Base-by-base conservation (phyloP, 2,329 filamentous ascomycete species). In the Colletotrichum tofieldiae region DNA sequence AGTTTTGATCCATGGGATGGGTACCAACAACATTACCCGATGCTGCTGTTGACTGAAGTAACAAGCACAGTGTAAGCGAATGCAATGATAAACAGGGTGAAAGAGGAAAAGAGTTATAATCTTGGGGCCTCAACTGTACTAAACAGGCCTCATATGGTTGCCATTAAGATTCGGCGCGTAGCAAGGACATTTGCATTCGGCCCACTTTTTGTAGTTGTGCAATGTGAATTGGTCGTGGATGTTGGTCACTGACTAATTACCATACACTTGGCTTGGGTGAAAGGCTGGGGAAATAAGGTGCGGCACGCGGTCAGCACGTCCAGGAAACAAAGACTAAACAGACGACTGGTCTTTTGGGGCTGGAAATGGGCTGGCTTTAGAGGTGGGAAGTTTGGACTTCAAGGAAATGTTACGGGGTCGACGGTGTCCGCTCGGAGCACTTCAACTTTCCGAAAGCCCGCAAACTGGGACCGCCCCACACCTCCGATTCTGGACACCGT, bases 381-480 rank as follows among this genome's bases (percentile, higher is more conserved):
- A 64, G 16, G 51, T 72, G 59, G 69, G 68, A 55, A 59, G 49
- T 69, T 63, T 62, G 65, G 69, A 69, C 65, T 41, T 64, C 59
- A 59, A 60, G 45, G 65, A 69, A 72, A 64, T 54, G 35, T 20
- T 58, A 64, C 69, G 69, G 69, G 65, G 65, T 72, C 51, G 54
- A 56, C 58, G 69, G 69, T 51, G 63, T 63, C 69, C 69, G 59
- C 59, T 69, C 69, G 69, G 69, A 54, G 49, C 65, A 62, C 65
- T 37, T 62, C 11, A 71, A 62, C 41, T 32, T 52, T 41, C 69
- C 69, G 69, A 72, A 39, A 55, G 49, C 54, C 65, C 69, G 65
- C 39, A 32, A 20, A 39, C 26, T 26, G 52, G 65, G 23, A 14
- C 65, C 39, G 47, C 52, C 60, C 58, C 47, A 52, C 49, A 37